Evolutionary conservation across 768 basidiomycete species (phyloP).

Genomic region (Rhizopogon rudus): DNA sequence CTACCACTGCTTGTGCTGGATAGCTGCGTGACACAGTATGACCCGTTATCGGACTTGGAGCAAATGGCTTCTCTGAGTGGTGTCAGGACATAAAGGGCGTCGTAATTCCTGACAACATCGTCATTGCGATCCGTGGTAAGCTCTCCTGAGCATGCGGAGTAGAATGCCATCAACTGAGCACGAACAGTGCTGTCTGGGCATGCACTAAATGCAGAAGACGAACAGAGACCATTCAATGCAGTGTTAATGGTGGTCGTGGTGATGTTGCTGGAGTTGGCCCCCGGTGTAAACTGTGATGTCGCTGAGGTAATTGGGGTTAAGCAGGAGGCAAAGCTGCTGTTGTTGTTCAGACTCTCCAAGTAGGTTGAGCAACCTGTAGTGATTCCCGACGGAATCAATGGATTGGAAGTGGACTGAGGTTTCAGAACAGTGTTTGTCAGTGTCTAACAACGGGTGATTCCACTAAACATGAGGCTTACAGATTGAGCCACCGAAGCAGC

Average conservation of each 20-base stretch:
- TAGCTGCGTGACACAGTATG: slow-evolving; percentile 62
- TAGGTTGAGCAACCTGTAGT: slow-evolving; percentile 50
- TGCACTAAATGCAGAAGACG: slow-evolving; percentile 32
- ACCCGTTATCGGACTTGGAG: slow-evolving; percentile 62
- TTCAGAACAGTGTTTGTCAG: not conserved
- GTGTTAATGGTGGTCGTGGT: slow-evolving; percentile 41
- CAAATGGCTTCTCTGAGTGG: slow-evolving; percentile 72
- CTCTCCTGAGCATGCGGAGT: slow-evolving; percentile 65
- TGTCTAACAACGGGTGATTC: not conserved
- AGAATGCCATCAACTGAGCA: slow-evolving; percentile 61
- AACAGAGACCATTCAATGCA: slow-evolving; percentile 57
- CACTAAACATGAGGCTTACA: slow-evolving; percentile 17
- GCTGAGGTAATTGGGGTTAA: slow-evolving; percentile 56
- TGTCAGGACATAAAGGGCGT: slow-evolving; percentile 65
- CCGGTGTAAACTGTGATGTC: slow-evolving; percentile 49
- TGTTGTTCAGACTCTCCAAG: slow-evolving; percentile 57
- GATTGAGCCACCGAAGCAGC: slow-evolving; percentile 48
- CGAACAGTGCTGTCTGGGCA: slow-evolving; percentile 62
- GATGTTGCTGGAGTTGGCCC: slow-evolving; percentile 31
- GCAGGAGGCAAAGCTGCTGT: slow-evolving; percentile 56
- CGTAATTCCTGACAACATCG: slow-evolving; percentile 65
- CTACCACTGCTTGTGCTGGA: slow-evolving; percentile 21
- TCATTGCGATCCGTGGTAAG: slow-evolving; percentile 46
- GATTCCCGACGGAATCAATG: slow-evolving; percentile 68
- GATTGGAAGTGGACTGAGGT: slow-evolving; percentile 28